Evolutionary conservation across 2,329 filamentous ascomycete genomes (phyloP), one percentile per base, ranked within the genome.

Genomic region (Colletotrichum falcatum): DNA sequence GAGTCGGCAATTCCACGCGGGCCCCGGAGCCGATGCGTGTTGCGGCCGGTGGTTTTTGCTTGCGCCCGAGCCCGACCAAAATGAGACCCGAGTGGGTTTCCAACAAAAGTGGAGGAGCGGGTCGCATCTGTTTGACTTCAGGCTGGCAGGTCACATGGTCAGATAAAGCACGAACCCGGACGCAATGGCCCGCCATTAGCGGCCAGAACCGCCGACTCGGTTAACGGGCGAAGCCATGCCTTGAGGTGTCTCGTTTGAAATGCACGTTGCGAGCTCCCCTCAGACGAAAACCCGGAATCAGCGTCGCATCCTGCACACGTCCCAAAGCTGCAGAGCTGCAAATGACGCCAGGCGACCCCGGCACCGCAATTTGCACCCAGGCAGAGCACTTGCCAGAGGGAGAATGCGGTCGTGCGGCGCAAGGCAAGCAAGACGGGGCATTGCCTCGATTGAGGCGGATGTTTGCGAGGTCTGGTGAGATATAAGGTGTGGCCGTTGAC

Each of bases 371-470:
- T 42, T 39, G 33, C 37, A 44, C 16, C 35, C n/a, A n/a, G n/a
- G n/a, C n/a, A n/a, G n/a, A n/a, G n/a, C n/a, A n/a, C n/a, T n/a
- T n/a, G n/a, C n/a, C n/a, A n/a, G n/a, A n/a, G n/a, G n/a, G n/a
- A n/a, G n/a, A n/a, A n/a, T n/a, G n/a, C n/a, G n/a, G n/a, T n/a
- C n/a, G n/a, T n/a, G n/a, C n/a, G n/a, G n/a, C n/a, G n/a, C 37
- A 55, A 68, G 65, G 61, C 48, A 69, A 59, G 48, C 54, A 33
- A 49, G 9, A 44, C 63, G 66, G 63, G 51, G 28, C 33, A 56
- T 56, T 70, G 63, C 64, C 63, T 61, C 39, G 63, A 66, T 70
- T 30, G 56, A 70, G 62, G 46, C 37, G 28, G 39, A 49, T 18
- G 54, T 26, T 56, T 56, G 35, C 37, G 39, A 61, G 20, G 49